These are phyloP conservation scores for Rhododendron molle DNA, from an alignment of 148 eudicot genomes.

Conservation along the genomic window DNA sequence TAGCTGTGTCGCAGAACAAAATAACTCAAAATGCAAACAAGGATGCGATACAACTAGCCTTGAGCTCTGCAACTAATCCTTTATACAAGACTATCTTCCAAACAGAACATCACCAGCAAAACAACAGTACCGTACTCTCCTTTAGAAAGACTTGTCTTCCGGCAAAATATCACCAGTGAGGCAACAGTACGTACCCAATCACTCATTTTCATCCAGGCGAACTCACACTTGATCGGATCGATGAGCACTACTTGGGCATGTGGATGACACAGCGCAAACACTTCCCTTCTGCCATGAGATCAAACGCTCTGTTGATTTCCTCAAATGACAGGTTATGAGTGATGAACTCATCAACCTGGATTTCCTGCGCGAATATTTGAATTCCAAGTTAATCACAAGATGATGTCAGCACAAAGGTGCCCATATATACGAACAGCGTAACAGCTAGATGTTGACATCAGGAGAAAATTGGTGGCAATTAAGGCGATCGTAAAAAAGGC, in stretches of 20 bases:
- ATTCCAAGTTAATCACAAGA: background rate
- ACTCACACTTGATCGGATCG: background rate
- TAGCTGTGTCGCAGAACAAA: background rate
- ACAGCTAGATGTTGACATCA: background rate
- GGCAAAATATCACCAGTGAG: background rate
- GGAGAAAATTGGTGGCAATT: background rate
- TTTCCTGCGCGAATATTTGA: slow-evolving; percentile 50
- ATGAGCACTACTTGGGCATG: slow-evolving; percentile 52
- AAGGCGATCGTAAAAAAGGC: background rate
- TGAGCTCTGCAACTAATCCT: background rate
- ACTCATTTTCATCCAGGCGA: background rate
- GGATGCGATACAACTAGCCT: background rate
- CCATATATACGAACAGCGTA: too few relatives aligned
- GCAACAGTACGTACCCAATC: background rate
- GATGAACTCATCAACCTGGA: slow-evolving; percentile 59
- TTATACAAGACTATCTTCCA: background rate
- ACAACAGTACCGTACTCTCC: background rate
- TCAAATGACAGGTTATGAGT: slow-evolving; percentile 68
- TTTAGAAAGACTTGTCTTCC: background rate
- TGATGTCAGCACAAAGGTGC: background rate
- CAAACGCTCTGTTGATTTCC: slow-evolving; percentile 74
- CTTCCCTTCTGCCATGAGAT: slow-evolving; percentile 64
- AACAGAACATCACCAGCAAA: background rate
- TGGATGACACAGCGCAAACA: slow-evolving; percentile 88
- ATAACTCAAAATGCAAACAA: background rate